Evolutionary conservation across 352 stramenopile species (phyloP).

Genomic region (Pythium phragmitis): DNA sequence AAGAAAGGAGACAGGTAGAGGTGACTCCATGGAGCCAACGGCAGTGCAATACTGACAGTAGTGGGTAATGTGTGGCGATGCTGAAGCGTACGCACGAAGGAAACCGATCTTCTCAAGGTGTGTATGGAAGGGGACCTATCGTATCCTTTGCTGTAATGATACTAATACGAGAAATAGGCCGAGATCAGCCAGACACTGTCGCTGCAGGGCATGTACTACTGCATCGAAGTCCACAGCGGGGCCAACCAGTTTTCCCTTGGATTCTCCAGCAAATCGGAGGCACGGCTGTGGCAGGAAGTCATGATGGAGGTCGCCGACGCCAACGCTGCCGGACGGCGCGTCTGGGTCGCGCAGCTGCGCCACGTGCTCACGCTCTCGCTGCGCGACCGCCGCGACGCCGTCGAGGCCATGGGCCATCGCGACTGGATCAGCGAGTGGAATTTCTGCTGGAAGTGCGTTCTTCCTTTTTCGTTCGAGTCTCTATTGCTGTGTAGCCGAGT

Average conservation of each 20-base stretch:
- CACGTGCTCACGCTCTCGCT: constrained; percentile 50
- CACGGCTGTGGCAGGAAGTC: constrained; percentile 52
- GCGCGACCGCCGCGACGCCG: constrained; percentile 48
- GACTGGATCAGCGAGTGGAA: constrained; percentile 85
- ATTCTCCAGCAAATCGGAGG: constrained; percentile 44
- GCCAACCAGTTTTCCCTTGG: constrained; percentile 45
- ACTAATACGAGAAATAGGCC: constrained; percentile 18
- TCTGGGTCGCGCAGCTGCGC: constrained; percentile 63
- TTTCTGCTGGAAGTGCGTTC: constrained; percentile 43
- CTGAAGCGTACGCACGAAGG: constrained; percentile 47
- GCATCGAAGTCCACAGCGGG: constrained; percentile 53
- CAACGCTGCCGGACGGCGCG: constrained; percentile 64
- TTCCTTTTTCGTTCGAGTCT: not conserved
- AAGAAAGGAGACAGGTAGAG: constrained; percentile 55
- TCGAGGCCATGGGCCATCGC: constrained; percentile 55
- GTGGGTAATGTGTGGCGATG: not conserved
- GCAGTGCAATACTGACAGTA: not conserved
- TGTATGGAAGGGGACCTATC: not conserved
- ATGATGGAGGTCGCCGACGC: constrained; percentile 74
- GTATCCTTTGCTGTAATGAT: not conserved
- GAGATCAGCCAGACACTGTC: constrained; percentile 44
- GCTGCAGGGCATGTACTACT: constrained; percentile 53
- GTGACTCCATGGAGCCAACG: not conserved
- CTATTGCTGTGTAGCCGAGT: too few relatives aligned
- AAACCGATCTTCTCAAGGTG: constrained; percentile 75